Evolutionary conservation across 2,329 filamentous ascomycete species (phyloP), one percentile per base, ranked within the genome.

Genomic region (Gaeumannomyces tritici): DNA sequence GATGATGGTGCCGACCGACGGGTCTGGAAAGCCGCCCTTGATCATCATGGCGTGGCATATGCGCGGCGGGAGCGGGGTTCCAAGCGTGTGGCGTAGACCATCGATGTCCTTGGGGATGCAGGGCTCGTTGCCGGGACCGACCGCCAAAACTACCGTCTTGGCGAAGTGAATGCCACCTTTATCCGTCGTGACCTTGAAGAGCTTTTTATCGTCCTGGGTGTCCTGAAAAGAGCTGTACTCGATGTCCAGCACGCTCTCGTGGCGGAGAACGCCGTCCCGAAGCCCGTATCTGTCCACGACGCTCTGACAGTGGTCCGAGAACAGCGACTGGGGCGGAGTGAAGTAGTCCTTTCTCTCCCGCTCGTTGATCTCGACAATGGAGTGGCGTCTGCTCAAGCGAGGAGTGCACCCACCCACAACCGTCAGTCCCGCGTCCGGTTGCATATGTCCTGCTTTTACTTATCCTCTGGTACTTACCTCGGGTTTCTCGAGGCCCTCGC

Each of bases 281-380:
- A 93, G 75, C 0, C 77, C 73, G 69, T 90, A 90, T 4, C 84
- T 79, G 15, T 79, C 72, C 1, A 80, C 78, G 8, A 89, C 79
- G 15, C 80, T 79, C 33, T 77, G 69, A 70, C 86, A 89, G 67
- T 88, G 86, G 61, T 86, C 82, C 7, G 76, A 75, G 68, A 89
- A 90, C 2, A 89, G 77, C 1, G 77, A 73, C 0, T 81, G 81
- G 0, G 84, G 87, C 0, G 87, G 87, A 0, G 83, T 86, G 72
- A 82, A 89, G 68, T 89, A 90, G 70, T 90, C 87, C 67, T 88
- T 87, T 11, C 85, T 80, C 61, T 89, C 87, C 64, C 86, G 77
- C 59, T 89, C 81, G 63, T 89, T 87, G 28, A 89, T 85, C 62
- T 83, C 73, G 15, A 84, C 73, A 63, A 77, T 68, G 28, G 74